Percentiles rank a stretch among this genome's conserved stretches.
Conservation (phyloP, 78 protist species). For the Protostelium mycophagum region DNA sequence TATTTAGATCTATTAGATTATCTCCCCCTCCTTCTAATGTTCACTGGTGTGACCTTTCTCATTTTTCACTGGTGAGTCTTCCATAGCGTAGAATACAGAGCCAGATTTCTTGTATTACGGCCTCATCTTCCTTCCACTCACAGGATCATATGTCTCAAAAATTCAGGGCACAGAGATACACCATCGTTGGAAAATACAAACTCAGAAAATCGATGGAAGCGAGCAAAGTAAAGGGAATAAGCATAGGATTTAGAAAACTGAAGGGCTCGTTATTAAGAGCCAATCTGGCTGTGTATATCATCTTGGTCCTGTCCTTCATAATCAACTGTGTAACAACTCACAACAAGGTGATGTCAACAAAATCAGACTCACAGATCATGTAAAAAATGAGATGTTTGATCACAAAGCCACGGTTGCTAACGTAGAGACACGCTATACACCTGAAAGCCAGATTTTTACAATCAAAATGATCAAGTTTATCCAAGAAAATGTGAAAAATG, state of each 20-base stretch:
- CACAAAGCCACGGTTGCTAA: no score
- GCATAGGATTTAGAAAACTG: not conserved
- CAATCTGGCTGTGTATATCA: not conserved
- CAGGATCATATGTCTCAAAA: no score
- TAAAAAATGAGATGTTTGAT: no score
- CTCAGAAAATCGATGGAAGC: not conserved
- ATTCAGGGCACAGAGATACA: not conserved
- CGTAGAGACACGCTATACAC: no score
- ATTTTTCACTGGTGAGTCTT: not conserved
- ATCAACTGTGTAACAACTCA: not conserved
- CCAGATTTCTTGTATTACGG: not conserved
- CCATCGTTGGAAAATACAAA: not conserved
- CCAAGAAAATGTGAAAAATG: no score
- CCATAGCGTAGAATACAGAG: no score
- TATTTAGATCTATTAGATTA: not conserved
- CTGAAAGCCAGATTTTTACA: no score
- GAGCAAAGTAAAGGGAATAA: not conserved
- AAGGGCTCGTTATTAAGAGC: not conserved
- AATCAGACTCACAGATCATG: not conserved
- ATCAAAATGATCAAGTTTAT: no score
- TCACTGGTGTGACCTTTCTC: not conserved
- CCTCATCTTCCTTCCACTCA: not conserved
- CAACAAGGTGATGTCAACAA: not conserved
- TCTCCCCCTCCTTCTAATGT: not conserved
- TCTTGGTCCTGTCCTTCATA: not conserved